Evolutionary conservation across 164 flowering plant species (phyloP), one percentile per base, ranked within the genome.

Genomic region (Warburgia ugandensis): DNA sequence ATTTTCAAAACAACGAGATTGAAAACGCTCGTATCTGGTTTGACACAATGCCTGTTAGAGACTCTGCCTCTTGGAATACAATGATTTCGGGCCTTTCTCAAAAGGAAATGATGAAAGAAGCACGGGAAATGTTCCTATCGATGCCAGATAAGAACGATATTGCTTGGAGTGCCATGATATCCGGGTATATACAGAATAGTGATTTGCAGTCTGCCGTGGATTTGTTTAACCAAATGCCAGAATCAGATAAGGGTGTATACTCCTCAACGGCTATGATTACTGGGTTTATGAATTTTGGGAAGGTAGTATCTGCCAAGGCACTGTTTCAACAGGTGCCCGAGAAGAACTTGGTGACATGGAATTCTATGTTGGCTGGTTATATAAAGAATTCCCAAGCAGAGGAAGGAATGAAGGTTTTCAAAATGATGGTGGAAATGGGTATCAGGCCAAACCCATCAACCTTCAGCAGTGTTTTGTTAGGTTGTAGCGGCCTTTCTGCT

Each of bases 321-420:
- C 38, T 67, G 49, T 67, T 67, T 30, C 19, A 61, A 16, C 54
- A 56, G 10, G 59, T 49, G 58, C 70, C 66, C 3, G 41, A 37
- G 5, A 63, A 57, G 50, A 68, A 68, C 33, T 54, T 59, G 52
- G 65, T 68, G 2, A 45, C 61, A 11, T 68, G 72, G 68, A 68
- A 68, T 29, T 32, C 65, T 13, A 68, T 62, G 71, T 44, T 68
- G 41, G 42, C 71, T 16, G 71, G 71, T 3, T 68, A 63, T 29
- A 62, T 68, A 3, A 47, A 60, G 42, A 63, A 63, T 37, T 35
- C 26, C 32, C 36, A 26, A 17, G 61, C 68, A 8, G 64, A 59
- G 23, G 64, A 68, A 30, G 64, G 60, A 5, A 20, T 63, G 54
- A 58, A 59, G 42, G 54, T 68, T 38, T 68, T 63, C 30, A 54